Evolutionary conservation across 78 protist genomes (phyloP).

Genomic region (Chrysochromulina tobinii): DNA sequence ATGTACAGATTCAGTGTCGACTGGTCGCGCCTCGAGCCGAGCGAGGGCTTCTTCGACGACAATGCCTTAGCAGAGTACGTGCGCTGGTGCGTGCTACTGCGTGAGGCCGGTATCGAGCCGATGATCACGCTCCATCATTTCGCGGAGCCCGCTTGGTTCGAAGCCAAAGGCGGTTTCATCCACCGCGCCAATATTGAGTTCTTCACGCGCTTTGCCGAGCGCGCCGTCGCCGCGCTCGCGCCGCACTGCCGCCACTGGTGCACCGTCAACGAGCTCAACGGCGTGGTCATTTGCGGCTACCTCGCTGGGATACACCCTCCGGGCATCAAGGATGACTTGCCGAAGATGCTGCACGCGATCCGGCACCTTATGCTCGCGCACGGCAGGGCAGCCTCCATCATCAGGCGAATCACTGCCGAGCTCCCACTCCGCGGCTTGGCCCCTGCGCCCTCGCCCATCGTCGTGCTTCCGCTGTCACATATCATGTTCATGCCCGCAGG

Average conservation of each 20-base stretch:
- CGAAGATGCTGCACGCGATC: not conserved
- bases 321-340: not conserved
- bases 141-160: constrained; percentile 37
- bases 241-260: constrained; percentile 3
- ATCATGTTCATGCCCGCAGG: not conserved
- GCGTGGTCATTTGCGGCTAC: not conserved
- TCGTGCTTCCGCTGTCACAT: not conserved
- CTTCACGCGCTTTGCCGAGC: not conserved
- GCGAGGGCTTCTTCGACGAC: not conserved
- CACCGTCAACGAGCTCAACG: constrained; percentile 45
- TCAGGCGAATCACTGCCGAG: not conserved
- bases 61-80: not conserved
- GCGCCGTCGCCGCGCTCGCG: not conserved
- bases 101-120: constrained; percentile 10
- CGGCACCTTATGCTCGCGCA: constrained; percentile 8
- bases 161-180: constrained; percentile 3
- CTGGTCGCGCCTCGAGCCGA: constrained; percentile 24
- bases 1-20: constrained; percentile 28
- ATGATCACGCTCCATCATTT: constrained; percentile 46
- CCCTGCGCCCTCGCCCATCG: not conserved
- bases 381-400: not conserved
- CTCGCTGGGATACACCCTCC: constrained; percentile 15
- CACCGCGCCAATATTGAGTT: not conserved
- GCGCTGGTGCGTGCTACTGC: not conserved
- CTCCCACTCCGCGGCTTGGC: not conserved